These are phyloP conservation scores for Astraeus odoratus DNA, from an alignment of 768 basidiomycete genomes.

Conservation along the genomic window DNA sequence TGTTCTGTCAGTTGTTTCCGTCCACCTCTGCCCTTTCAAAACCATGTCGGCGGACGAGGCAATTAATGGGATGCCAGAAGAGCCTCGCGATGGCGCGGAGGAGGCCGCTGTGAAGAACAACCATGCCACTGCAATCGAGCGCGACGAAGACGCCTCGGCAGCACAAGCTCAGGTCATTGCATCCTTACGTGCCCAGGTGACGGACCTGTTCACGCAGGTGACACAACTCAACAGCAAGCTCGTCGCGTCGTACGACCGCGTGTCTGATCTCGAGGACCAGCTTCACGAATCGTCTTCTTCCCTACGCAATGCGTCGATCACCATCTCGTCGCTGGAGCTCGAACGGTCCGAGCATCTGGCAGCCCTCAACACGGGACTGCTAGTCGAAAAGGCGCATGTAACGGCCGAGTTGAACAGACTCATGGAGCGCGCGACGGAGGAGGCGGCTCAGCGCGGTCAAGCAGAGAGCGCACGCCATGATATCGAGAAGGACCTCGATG, in stretches of 20 bases:
- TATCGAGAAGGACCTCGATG: slow-evolving; percentile 93
- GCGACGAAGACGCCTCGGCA: slow-evolving; percentile 36
- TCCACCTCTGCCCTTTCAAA: not conserved
- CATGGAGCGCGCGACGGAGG: slow-evolving; percentile 94
- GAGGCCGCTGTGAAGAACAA: slow-evolving; percentile 2
- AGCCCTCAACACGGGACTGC: slow-evolving; percentile 81
- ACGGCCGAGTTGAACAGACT: slow-evolving; percentile 86
- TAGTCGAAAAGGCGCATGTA: slow-evolving; percentile 89
- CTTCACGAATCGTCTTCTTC: slow-evolving; percentile 61
- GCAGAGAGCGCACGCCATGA: slow-evolving; percentile 75
- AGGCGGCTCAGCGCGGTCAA: slow-evolving; percentile 84
- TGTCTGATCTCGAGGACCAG: slow-evolving; percentile 90
- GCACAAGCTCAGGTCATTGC: slow-evolving; percentile 81
- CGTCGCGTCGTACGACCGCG: slow-evolving; percentile 83
- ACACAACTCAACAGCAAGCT: slow-evolving; percentile 89
- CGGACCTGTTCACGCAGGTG: slow-evolving; percentile 86
- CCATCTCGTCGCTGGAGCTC: slow-evolving; percentile 73
- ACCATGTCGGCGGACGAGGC: slow-evolving; percentile 6
- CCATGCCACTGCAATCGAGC: slow-evolving; percentile 4
- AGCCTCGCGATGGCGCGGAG: not conserved
- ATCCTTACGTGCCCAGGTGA: slow-evolving; percentile 73
- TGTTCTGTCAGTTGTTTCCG: not conserved
- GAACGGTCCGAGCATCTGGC: slow-evolving; percentile 85
- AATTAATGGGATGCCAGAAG: slow-evolving; percentile 3
- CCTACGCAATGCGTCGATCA: slow-evolving; percentile 52